A percentile compares a stretch with the other conserved stretches of the same genome.
These are phyloP conservation scores for Podospora tetraspora DNA, from an alignment of 495 filamentous ascomycete species.

Conservation along the genomic window DNA sequence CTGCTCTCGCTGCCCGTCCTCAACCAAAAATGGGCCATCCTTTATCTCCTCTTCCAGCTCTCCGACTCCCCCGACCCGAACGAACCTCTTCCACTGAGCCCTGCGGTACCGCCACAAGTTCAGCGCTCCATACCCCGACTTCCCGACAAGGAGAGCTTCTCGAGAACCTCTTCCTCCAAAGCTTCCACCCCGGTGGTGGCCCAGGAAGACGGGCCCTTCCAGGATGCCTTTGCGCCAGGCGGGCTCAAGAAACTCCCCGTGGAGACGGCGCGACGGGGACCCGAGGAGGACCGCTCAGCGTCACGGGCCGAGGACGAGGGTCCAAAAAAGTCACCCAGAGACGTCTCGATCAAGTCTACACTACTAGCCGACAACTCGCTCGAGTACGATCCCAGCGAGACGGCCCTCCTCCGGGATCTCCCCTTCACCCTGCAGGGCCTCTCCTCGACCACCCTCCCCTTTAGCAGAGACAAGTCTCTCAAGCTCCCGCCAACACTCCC, in stretches of 20 bases:
- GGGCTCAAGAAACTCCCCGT: constrained; percentile 44
- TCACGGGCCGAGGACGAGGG: constrained; percentile 12
- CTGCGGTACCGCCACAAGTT: constrained; percentile 23
- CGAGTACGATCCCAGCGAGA: constrained; percentile 55
- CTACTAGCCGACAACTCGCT: constrained; percentile 47
- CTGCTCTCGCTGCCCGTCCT: constrained; percentile 86
- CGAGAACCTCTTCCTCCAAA: constrained; percentile 25
- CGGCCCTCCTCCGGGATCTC: constrained; percentile 77
- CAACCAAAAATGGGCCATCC: constrained; percentile 91
- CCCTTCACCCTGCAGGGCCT: constrained; percentile 94
- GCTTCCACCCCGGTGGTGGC: constrained; percentile 21
- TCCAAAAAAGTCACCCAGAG: constrained; percentile 27
- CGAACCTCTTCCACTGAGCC: constrained; percentile 34
- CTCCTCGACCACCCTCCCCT: constrained; percentile 77
- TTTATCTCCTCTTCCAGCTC: constrained; percentile 82
- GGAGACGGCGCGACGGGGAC: constrained; percentile 23
- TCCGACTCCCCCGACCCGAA: constrained; percentile 55
- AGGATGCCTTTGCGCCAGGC: constrained; percentile 52
- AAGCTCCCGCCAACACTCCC: constrained; percentile 75
- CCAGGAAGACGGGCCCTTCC: constrained; percentile 39
- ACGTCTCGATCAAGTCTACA: constrained; percentile 47
- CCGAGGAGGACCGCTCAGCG: constrained; percentile 20
- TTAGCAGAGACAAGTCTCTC: constrained; percentile 57
- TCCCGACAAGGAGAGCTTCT: constrained; percentile 20
- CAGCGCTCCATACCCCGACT: constrained; percentile 16